Conservation (phyloP, 148 eudicot species). For the Polygonum aviculare region DNA sequence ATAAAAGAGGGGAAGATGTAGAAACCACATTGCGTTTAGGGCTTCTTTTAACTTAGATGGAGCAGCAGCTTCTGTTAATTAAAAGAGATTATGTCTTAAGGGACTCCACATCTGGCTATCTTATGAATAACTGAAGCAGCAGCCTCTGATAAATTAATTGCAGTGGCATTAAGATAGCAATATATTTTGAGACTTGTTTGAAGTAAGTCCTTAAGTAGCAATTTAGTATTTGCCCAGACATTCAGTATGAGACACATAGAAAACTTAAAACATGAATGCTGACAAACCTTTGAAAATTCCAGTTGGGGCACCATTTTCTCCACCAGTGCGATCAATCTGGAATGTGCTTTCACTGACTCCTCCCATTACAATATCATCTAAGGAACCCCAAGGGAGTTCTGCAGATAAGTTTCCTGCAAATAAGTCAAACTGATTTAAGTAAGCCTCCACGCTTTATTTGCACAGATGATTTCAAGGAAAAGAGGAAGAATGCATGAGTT, state of each 20-base stretch:
- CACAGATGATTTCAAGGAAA: not conserved
- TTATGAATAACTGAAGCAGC: not conserved
- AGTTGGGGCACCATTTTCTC: conserved; percentile 73
- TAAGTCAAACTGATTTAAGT: not conserved
- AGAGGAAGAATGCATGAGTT: not conserved
- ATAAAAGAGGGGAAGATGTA: no score
- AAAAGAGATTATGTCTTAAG: no score
- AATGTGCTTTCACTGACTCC: conserved; percentile 91
- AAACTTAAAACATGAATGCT: not conserved
- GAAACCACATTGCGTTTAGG: not conserved
- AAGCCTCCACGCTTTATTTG: not conserved
- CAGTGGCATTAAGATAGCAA: not conserved
- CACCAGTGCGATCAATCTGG: conserved; percentile 61
- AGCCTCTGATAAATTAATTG: not conserved
- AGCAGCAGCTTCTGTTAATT: no score
- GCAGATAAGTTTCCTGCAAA: conserved; percentile 47
- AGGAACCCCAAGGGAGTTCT: conserved; percentile 95
- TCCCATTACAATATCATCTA: conserved; percentile 99
- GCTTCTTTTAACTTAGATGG: not conserved
- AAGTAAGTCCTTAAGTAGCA: not conserved
- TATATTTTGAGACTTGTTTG: not conserved
- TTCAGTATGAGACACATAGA: not conserved
- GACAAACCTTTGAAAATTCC: conserved; percentile 80
- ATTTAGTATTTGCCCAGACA: not conserved
- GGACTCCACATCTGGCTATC: not conserved